phyloP scores from a whole-genome alignment of 2,329 filamentous ascomycete species.

The Colletotrichum orchidophilum region DNA sequence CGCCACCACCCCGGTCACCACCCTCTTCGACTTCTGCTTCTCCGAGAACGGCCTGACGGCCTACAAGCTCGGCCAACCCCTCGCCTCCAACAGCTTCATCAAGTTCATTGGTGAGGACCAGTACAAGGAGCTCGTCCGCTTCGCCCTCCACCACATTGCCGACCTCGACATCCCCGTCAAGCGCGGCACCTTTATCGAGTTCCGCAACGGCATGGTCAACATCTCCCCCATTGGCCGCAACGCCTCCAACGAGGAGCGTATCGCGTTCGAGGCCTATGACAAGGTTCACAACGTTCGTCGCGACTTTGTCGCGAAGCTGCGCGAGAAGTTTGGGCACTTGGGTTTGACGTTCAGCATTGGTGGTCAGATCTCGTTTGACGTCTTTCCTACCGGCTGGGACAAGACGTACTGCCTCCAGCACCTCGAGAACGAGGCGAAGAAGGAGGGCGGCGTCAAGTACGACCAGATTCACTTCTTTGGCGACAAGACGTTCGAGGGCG shows the following conservation, averaged over 20 bases:
- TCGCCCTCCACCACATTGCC: conserved; percentile 83
- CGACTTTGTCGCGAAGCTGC: conserved; percentile 79
- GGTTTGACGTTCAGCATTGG: conserved; percentile 95
- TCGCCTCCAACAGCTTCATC: conserved; percentile 89
- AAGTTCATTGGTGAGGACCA: conserved; percentile 84
- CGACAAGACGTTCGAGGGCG: conserved; percentile 90
- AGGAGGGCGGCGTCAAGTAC: conserved; percentile 77
- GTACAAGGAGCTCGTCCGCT: conserved; percentile 82
- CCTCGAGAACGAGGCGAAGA: conserved; percentile 80
- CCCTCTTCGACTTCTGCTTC: conserved; percentile 98
- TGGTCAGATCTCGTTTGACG: conserved; percentile 97
- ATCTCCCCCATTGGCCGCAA: conserved; percentile 87
- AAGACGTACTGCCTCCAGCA: conserved; percentile 97
- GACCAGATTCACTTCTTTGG: conserved; percentile 97
- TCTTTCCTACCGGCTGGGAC: conserved; percentile 97
- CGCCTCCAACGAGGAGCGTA: conserved; percentile 80
- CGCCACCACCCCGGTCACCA: conserved; percentile 72
- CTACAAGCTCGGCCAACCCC: conserved; percentile 80
- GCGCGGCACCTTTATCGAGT: conserved; percentile 87
- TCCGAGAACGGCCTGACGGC: conserved; percentile 95
- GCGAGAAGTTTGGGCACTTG: conserved; percentile 82
- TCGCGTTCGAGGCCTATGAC: conserved; percentile 86
- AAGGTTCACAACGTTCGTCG: conserved; percentile 78
- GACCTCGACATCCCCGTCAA: conserved; percentile 86
- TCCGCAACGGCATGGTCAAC: conserved; percentile 93